Base-by-base conservation (phyloP, 768 basidiomycete species). In the Xerocomus brunneocitrinus region DNA sequence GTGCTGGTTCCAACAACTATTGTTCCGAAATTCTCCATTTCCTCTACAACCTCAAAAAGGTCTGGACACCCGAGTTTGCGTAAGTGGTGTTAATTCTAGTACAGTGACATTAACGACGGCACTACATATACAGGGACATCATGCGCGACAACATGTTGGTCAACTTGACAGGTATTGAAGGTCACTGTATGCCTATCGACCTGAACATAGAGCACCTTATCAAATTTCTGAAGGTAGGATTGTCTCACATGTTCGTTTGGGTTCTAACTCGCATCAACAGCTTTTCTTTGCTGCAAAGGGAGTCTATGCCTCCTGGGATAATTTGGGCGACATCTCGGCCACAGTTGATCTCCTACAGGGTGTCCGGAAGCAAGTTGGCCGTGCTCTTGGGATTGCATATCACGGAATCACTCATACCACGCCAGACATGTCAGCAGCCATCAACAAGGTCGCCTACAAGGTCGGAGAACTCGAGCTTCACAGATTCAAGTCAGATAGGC, bases 191-290 rank as follows among this genome's bases (percentile, higher is more conserved):
- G 71, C 56, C 55, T 0, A 62, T 73, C 10, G 69, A 75, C 43
- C 10, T 71, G 1, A 74, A 76, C 44, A 73, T 74, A 1, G 69
- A 75, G 38, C 73, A 76, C 53, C 43, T 67, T 0, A 73, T 74
- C 38, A 39, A 63, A 0, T 62, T 68, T 53, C 32, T 73, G 0
- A 74, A 73, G 69, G 68, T 69, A 13, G 9, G 14, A n/a, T 19
- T 19, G 19, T 19, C 19, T 19, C 19, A 19, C 19, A 19, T 1
- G 1, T 19, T 19, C 19, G 19, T 19, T 19, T 19, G 19, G 19
- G 19, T 19, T 19, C 19, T 19, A 19, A 19, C 19, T 19, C 19
- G 19, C 19, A 19, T 19, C 19, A 19, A 19, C n/a, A 7, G 34
- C 9, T 38, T 38, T 19, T n/a, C 25, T 31, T 31, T 31, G 30